Conservation (phyloP, 202 grass and related monocot species). For the Saccharum hybrid region DNA sequence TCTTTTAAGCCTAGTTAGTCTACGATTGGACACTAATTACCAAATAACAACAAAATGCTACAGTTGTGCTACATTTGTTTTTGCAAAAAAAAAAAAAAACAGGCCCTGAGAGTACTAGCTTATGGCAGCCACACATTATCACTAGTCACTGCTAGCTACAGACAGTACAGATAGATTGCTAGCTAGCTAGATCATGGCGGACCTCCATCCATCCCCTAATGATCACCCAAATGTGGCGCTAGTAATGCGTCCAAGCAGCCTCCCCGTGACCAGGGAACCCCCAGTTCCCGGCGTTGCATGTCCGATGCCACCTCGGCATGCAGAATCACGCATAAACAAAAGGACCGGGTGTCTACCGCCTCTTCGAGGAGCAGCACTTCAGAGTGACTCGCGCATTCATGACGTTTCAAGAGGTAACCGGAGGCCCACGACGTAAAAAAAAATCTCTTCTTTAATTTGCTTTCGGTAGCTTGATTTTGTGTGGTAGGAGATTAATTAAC, state of each 20-base stretch:
- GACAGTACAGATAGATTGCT: not conserved
- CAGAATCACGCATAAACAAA: conserved; percentile 35
- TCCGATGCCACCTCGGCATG: conserved; percentile 50
- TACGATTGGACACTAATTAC: too few relatives aligned
- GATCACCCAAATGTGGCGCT: conserved; percentile 4
- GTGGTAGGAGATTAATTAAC: not conserved
- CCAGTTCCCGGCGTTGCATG: conserved; percentile 48
- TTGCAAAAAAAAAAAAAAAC: too few relatives aligned
- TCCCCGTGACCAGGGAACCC: conserved; percentile 25
- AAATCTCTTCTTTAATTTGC: too few relatives aligned
- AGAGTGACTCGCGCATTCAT: not conserved
- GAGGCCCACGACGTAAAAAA: not conserved
- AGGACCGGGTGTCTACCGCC: conserved; percentile 31
- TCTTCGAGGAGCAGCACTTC: conserved; percentile 13
- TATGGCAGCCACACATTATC: conserved; percentile 5
- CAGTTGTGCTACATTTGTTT: too few relatives aligned
- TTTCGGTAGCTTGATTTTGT: not conserved
- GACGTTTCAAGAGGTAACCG: not conserved
- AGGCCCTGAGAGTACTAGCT: not conserved
- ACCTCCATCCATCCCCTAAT: not conserved
- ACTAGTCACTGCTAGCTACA: not conserved
- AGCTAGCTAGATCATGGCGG: conserved; percentile 31
- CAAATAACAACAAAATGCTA: too few relatives aligned
- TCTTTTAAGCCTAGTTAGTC: too few relatives aligned
- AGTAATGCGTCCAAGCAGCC: not conserved